Base-by-base conservation (phyloP, 768 basidiomycete genomes). In the Tubosaeta sp. region DNA sequence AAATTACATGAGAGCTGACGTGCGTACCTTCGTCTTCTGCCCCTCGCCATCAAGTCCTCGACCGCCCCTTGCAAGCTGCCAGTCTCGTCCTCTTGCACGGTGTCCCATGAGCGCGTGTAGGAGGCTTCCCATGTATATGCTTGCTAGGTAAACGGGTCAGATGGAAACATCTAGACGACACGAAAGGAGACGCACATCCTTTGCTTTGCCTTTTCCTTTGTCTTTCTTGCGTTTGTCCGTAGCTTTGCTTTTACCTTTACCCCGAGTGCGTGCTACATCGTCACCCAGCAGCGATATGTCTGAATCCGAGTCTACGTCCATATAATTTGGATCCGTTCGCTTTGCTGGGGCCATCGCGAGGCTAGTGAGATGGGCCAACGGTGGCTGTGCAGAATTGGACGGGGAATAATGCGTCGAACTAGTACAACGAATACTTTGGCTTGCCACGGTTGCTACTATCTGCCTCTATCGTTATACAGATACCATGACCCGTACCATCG, bases 61-160 rank as follows among this genome's bases (percentile, higher is more conserved):
- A 99, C 94, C 3, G 93, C 88, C 1, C 84, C 81, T 52, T 94
- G 90, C 55, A 99, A 68, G 64, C 90, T 94, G 1, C 96, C 96
- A 0, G 78, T 80, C 62, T 94, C 95, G 67, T 98, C 96, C 67
- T 98, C 95, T 65, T 94, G 90, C 0, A 98, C 93, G 1, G 87
- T 89, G 60, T 98, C 96, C 96, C 96, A 99, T 42, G 91, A 90
- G 34, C 94, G 85, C 30, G 88, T 84, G 65, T 94, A 97, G 3
- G 87, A 86, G 1, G 91, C 95, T 65, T 98, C 95, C 95, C 95
- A 99, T 27, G 93, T 89, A 59, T 95, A 94, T 4, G 84, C 79
- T 81, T 86, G 83, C 86, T 88, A 62, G 29, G 51, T 27, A 44
- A 44, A 52, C 36, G 34, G 43, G 49, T 50, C 34, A 55, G 52